Conservation (phyloP, 2,329 filamentous ascomycete genomes). For the Raffaelea deltoideospora region DNA sequence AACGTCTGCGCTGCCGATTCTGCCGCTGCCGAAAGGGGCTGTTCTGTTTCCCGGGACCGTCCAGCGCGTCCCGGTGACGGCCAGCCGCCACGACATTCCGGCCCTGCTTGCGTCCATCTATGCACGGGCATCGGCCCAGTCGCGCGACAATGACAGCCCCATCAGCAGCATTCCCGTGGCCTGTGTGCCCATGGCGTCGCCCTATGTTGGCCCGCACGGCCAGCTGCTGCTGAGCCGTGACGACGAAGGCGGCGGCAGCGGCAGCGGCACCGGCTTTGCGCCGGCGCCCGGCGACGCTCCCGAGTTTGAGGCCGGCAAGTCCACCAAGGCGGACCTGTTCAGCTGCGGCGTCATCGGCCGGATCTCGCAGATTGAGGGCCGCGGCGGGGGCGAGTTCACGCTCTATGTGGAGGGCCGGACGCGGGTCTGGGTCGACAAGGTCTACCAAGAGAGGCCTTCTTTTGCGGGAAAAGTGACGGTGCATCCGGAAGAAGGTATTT, state of each 20-base stretch:
- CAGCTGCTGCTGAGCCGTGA: slow-evolving; percentile 58
- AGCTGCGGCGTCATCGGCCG: slow-evolving; percentile 68
- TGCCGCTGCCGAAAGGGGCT: slow-evolving; percentile 65
- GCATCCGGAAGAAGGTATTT: slow-evolving; percentile 53
- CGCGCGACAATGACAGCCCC: slow-evolving; percentile 47
- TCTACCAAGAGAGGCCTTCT: slow-evolving; percentile 66
- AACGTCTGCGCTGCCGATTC: slow-evolving; percentile 49
- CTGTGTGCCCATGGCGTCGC: slow-evolving; percentile 73
- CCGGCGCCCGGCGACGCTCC: slow-evolving; percentile 32
- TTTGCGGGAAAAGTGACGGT: slow-evolving; percentile 69
- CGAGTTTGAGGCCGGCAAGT: slow-evolving; percentile 41
- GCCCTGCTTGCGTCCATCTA: slow-evolving; percentile 78
- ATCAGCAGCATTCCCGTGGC: slow-evolving; percentile 62
- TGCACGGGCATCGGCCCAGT: slow-evolving; percentile 46
- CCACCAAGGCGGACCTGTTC: slow-evolving; percentile 61
- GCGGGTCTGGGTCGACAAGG: slow-evolving; percentile 58
- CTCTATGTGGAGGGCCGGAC: slow-evolving; percentile 75
- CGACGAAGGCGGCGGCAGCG: slow-evolving; percentile 33
- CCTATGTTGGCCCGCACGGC: slow-evolving; percentile 57
- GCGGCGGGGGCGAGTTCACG: slow-evolving; percentile 60
- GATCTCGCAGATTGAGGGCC: slow-evolving; percentile 64
- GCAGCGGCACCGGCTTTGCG: slow-evolving; percentile 18
- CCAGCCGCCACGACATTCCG: slow-evolving; percentile 69
- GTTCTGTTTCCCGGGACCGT: slow-evolving; percentile 78
- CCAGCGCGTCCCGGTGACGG: slow-evolving; percentile 68